phyloP scores from a whole-genome alignment of 768 basidiomycete species.

The Collybia nuda region DNA sequence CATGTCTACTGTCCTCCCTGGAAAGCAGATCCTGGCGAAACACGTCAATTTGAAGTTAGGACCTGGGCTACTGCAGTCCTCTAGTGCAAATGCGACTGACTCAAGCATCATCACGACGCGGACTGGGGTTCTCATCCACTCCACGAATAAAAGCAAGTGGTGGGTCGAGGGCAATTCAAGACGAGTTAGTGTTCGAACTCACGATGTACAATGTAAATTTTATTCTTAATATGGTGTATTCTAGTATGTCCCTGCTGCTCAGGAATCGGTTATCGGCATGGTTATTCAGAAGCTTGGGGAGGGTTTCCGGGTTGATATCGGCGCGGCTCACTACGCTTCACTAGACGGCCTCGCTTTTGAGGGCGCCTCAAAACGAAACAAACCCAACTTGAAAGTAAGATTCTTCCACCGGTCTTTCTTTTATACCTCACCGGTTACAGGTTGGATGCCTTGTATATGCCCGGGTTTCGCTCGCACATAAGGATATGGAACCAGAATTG shows the following conservation, averaged over 20 bases:
- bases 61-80: constrained; percentile 69
- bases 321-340: constrained; percentile 79
- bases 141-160: constrained; percentile 72
- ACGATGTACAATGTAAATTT: constrained; percentile 1
- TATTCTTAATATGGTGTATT: not conserved
- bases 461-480: constrained; percentile 88
- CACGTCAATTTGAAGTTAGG: constrained; percentile 85
- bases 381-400: constrained; percentile 85
- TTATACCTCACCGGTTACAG: constrained; percentile 35
- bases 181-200: constrained; percentile 57
- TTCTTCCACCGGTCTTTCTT: not conserved
- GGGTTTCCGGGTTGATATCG: constrained; percentile 92
- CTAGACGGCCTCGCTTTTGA: constrained; percentile 94
- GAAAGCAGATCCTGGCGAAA: constrained; percentile 72
- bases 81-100: constrained; percentile 25
- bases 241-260: constrained; percentile 88
- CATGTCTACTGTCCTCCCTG: constrained; percentile 73
- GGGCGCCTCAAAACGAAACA: constrained; percentile 91
- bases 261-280: constrained; percentile 87
- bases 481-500: constrained; percentile 97
- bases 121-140: constrained; percentile 69
- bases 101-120: constrained; percentile 56
- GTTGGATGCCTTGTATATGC: constrained; percentile 91
- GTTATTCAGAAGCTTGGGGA: constrained; percentile 82
- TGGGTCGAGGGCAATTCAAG: constrained; percentile 89